phyloP scores from a whole-genome alignment of 129 eudicot species.

The Lonicera japonica region DNA sequence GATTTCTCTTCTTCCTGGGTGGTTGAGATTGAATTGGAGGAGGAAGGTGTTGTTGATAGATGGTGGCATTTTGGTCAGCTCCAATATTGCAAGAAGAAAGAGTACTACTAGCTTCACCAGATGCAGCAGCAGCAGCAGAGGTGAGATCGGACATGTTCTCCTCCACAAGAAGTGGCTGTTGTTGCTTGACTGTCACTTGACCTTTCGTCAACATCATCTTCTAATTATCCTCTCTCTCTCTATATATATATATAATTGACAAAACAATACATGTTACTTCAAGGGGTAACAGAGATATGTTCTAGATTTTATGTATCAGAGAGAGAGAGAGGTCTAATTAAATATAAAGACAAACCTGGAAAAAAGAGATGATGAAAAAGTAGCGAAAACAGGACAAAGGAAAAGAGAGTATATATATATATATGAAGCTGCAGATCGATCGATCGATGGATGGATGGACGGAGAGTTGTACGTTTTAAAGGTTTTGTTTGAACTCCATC shows the following conservation, averaged over 20 bases:
- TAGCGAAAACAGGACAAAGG: constrained; percentile 31
- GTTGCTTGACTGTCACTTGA: constrained; percentile 6
- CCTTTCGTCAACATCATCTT: constrained; percentile 26
- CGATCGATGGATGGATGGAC: no score
- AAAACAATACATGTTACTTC: neutral
- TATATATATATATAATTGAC: neutral
- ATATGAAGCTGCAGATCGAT: neutral
- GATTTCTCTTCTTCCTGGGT: constrained; percentile 40
- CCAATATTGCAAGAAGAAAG: constrained; percentile 25
- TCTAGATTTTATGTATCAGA: constrained; percentile 7
- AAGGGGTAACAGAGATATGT: constrained; percentile 14
- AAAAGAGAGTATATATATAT: no score
- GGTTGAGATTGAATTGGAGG: constrained; percentile 17
- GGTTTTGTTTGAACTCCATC: constrained; percentile 29
- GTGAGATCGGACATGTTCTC: constrained; percentile 59
- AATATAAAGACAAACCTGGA: constrained; percentile 27
- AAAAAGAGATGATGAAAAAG: constrained; percentile 9
- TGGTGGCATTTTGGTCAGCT: constrained; percentile 6
- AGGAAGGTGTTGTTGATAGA: constrained; percentile 17
- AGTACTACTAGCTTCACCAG: constrained; percentile 38
- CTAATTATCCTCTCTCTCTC: neutral
- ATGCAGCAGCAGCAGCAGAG: constrained; percentile 22
- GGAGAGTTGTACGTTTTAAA: neutral
- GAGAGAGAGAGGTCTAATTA: constrained; percentile 24
- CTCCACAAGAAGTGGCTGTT: constrained; percentile 17